These are phyloP conservation scores for Podospora pseudocomata DNA, from an alignment of 495 filamentous ascomycete species.

Conservation along the genomic window DNA sequence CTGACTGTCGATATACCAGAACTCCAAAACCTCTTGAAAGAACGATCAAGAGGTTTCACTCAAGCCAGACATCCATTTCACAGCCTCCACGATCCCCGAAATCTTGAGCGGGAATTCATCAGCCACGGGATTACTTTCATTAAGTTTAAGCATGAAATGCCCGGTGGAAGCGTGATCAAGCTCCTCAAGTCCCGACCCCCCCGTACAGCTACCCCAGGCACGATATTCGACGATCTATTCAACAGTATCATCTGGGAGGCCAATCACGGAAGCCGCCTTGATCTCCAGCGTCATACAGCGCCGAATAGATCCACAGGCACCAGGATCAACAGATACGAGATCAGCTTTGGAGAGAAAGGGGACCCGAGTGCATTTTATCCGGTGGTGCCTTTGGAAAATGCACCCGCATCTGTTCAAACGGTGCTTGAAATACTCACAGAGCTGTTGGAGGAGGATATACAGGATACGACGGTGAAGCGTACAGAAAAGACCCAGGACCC, in stretches of 20 bases:
- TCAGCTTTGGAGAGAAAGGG: background rate
- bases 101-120: background rate
- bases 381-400: background rate
- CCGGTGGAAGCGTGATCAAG: background rate
- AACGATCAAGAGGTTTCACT: background rate
- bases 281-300: background rate
- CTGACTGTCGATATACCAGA: slow-evolving; percentile 3
- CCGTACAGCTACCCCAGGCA: background rate
- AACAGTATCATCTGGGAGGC: background rate
- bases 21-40: background rate
- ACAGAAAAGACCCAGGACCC: background rate
- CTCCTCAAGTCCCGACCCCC: background rate
- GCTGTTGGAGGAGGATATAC: background rate
- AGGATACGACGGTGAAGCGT: background rate
- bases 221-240: slow-evolving; percentile 7
- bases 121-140: background rate
- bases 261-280: background rate
- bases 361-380: background rate
- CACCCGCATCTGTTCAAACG: background rate
- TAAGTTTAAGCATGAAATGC: background rate
- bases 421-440: background rate
- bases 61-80: background rate
- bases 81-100: background rate
- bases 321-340: slow-evolving; percentile 5
- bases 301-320: background rate